phyloP scores from a whole-genome alignment of 805 yeast genomes.

The Kodamaea leandrae region DNA sequence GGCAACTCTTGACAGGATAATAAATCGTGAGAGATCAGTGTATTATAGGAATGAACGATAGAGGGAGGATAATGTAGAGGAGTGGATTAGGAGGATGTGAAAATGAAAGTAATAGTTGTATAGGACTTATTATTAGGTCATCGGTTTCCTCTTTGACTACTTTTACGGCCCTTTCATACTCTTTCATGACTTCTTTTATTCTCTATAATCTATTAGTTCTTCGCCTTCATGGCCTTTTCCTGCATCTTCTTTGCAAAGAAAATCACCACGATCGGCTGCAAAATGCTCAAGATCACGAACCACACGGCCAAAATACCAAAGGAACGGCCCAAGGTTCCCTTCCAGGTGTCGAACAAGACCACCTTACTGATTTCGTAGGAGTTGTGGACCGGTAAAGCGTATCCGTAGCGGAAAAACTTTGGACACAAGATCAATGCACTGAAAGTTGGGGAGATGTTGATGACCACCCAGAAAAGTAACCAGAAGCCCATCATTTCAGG shows the following conservation, averaged over 20 bases:
- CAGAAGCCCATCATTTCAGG: constrained; percentile 67
- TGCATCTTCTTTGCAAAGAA: constrained; percentile 38
- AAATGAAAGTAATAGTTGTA: too few species aligned
- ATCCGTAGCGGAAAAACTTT: constrained; percentile 32
- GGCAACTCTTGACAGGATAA: too few species aligned
- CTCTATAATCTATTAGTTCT: not conserved
- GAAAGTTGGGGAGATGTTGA: constrained; percentile 31
- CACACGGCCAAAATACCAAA: constrained; percentile 29
- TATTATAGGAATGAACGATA: too few species aligned
- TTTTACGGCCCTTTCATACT: too few species aligned
- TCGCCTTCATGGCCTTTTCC: constrained; percentile 11
- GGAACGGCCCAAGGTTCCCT: constrained; percentile 31
- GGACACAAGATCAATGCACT: constrained; percentile 35
- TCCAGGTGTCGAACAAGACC: constrained; percentile 34
- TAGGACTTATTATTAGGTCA: too few species aligned
- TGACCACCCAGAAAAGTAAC: constrained; percentile 29
- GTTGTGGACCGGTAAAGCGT: constrained; percentile 37
- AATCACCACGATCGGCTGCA: constrained; percentile 45
- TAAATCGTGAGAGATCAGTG: too few species aligned
- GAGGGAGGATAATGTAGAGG: too few species aligned
- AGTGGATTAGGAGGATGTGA: too few species aligned
- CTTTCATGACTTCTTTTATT: not conserved
- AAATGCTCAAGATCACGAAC: constrained; percentile 46
- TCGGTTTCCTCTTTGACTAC: not conserved
- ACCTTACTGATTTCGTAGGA: constrained; percentile 31